Conservation (phyloP, 2,329 filamentous ascomycete species). For the Septoria linicola region DNA sequence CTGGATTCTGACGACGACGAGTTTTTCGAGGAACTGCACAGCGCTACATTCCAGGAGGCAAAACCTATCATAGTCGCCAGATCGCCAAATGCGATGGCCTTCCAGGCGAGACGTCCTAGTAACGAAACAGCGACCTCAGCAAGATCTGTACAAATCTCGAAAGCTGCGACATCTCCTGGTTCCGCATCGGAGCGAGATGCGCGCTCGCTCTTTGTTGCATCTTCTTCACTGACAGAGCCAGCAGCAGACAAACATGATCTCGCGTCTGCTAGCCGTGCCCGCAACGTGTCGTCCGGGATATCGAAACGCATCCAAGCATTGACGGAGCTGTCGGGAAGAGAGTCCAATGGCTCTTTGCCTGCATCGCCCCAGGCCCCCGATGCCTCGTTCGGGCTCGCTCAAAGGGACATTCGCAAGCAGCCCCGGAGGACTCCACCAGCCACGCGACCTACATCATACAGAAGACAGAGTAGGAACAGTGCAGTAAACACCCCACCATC, state of each 20-base stretch:
- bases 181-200: conserved; percentile 7
- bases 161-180: conserved; percentile 18
- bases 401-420: conserved; percentile 15
- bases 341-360: conserved; percentile 24
- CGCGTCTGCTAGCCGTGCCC: conserved; percentile 50
- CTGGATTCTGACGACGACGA: conserved; percentile 66
- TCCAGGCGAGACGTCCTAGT: conserved; percentile 36
- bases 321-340: conserved; percentile 61
- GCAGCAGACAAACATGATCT: conserved; percentile 37
- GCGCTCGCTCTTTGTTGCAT: conserved; percentile 2
- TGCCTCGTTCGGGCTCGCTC: conserved; percentile 7
- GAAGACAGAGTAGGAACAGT: conserved; percentile 25
- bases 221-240: conserved; percentile 8
- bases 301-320: conserved; percentile 92
- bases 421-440: conserved; percentile 21
- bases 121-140: conserved; percentile 26
- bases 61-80: conserved; percentile 76
- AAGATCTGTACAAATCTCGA: conserved; percentile 28
- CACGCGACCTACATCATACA: conserved; percentile 25
- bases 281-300: conserved; percentile 84
- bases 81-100: conserved; percentile 58
- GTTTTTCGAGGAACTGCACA: conserved; percentile 73
- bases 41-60: conserved; percentile 79
- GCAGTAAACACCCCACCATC: conserved; percentile 16
- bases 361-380: conserved; percentile 22